These are phyloP conservation scores for Myriosclerotinia curreyana DNA, from an alignment of 2,329 filamentous ascomycete genomes.

Conservation along the genomic window DNA sequence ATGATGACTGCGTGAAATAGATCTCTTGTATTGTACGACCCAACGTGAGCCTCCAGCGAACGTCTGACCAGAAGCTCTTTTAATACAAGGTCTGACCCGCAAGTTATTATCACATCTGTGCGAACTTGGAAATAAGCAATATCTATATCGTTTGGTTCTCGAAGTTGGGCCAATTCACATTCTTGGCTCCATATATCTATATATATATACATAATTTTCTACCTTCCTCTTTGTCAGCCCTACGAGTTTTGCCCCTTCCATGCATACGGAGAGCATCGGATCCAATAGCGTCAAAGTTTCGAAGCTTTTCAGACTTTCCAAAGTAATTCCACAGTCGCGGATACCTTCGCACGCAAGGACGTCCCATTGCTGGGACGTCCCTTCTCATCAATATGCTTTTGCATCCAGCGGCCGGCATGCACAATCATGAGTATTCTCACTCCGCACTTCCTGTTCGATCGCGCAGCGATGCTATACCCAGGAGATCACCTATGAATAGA, in stretches of 20 bases:
- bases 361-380: conserved; percentile 22
- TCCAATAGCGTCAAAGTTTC: neutral
- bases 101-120: neutral
- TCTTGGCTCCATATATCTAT: conserved; percentile 10
- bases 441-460: conserved; percentile 21
- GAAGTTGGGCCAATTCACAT: conserved; percentile 1
- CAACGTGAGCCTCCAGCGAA: conserved; percentile 25
- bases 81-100: neutral
- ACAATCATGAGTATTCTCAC: conserved; percentile 35
- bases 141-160: neutral
- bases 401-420: conserved; percentile 35
- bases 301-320: conserved; percentile 1
- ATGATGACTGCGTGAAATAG: conserved; percentile 19
- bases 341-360: conserved; percentile 20
- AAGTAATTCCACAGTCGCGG: conserved; percentile 7
- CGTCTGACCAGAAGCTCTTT: conserved; percentile 1
- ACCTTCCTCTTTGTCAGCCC: conserved; percentile 1
- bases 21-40: conserved; percentile 21
- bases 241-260: conserved; percentile 8
- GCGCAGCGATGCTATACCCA: conserved; percentile 27
- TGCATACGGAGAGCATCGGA: conserved; percentile 6
- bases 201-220: neutral
- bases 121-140: conserved; percentile 11
- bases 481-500: conserved; percentile 34
- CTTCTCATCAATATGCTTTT: conserved; percentile 35